Conservation (phyloP, 2,329 filamentous ascomycete genomes). For the Dryadomyces sulphureus region DNA sequence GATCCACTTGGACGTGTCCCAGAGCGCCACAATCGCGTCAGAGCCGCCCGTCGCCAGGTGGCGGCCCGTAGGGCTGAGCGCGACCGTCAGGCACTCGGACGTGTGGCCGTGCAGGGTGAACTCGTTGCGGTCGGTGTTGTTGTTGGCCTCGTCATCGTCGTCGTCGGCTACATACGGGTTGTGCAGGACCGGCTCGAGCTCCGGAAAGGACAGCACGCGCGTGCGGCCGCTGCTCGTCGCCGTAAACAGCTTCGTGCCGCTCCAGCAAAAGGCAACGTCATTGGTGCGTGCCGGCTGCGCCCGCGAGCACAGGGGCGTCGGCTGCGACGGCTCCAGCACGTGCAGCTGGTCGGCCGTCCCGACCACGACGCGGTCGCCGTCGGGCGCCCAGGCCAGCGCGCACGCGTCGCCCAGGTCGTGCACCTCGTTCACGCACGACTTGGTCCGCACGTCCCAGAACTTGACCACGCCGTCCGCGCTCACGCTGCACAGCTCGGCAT, state of each 20-base stretch:
- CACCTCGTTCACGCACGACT: slow-evolving; percentile 54
- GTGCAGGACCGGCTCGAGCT: slow-evolving; percentile 39
- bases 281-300: slow-evolving; percentile 53
- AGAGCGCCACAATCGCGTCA: slow-evolving; percentile 61
- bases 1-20: slow-evolving; percentile 67
- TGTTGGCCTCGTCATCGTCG: slow-evolving; percentile 8
- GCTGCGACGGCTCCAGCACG: slow-evolving; percentile 44
- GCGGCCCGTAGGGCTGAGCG: slow-evolving; percentile 55
- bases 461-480: slow-evolving; percentile 60
- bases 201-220: slow-evolving; percentile 55
- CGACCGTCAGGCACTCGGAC: slow-evolving; percentile 52
- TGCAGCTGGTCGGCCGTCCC: slow-evolving; percentile 47
- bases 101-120: slow-evolving; percentile 60
- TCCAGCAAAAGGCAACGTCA: slow-evolving; percentile 60
- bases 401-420: slow-evolving; percentile 46
- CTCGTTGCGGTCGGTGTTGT: slow-evolving; percentile 19
- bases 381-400: slow-evolving; percentile 53
- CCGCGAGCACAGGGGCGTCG: slow-evolving; percentile 40
- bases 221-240: slow-evolving; percentile 58
- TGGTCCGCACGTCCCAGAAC: slow-evolving; percentile 68
- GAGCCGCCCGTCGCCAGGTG: slow-evolving; percentile 62
- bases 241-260: slow-evolving; percentile 53
- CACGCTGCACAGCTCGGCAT: slow-evolving; percentile 62
- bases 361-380: slow-evolving; percentile 54
- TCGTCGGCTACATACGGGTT: slow-evolving; percentile 28